Conservation (phyloP, 176 grass and related monocot species). For the Eleusine coracana region DNA sequence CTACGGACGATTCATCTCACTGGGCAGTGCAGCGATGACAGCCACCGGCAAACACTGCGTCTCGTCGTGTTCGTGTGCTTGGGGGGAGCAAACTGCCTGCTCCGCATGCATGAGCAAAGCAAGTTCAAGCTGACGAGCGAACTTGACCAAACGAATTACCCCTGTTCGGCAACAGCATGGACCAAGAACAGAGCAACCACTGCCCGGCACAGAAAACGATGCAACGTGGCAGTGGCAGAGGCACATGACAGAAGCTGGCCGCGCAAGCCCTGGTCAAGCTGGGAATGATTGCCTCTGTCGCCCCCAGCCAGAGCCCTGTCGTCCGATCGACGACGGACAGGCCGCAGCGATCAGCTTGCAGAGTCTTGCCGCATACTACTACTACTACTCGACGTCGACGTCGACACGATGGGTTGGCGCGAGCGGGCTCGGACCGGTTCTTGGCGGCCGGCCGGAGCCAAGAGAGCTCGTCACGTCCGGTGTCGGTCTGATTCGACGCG, state of each 20-base stretch:
- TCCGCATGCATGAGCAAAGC: not conserved
- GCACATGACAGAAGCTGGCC: not conserved
- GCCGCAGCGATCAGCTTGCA: not conserved
- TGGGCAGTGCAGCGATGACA: no score
- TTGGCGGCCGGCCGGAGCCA: not conserved
- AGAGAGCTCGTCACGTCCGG: not conserved
- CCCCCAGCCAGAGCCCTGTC: not conserved
- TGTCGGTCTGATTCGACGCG: not conserved
- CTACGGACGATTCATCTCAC: no score
- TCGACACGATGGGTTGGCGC: not conserved
- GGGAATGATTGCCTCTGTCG: not conserved
- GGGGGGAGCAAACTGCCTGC: no score
- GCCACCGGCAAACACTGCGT: no score
- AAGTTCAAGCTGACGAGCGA: not conserved
- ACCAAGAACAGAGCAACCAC: not conserved
- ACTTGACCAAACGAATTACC: not conserved
- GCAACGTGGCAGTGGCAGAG: not conserved
- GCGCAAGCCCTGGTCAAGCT: not conserved
- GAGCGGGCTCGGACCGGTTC: not conserved
- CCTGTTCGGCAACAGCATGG: not conserved
- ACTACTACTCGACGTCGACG: not conserved
- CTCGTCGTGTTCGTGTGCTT: no score
- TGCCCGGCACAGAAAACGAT: constrained; percentile 16
- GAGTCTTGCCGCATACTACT: not conserved
- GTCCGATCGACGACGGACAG: constrained; percentile 6